Evolutionary conservation across 139 green algal genomes (phyloP).

Genomic region (Chlorella vulgaris): DNA sequence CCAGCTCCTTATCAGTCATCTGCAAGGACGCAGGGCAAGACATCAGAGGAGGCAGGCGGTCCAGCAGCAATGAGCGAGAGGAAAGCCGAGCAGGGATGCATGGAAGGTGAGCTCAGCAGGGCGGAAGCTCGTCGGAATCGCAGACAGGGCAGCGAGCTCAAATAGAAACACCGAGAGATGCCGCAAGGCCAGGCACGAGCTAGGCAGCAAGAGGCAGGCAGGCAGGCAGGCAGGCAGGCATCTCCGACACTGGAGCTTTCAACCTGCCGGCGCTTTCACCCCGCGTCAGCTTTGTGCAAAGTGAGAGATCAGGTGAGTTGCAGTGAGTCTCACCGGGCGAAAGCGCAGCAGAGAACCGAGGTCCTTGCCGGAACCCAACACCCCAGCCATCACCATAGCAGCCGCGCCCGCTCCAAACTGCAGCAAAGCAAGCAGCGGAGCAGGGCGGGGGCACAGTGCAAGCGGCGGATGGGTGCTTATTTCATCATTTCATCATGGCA

Average conservation of each 20-base stretch:
- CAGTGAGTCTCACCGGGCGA: neutral
- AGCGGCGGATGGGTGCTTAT: neutral
- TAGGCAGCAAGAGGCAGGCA: too few relatives aligned
- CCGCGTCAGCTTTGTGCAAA: too few relatives aligned
- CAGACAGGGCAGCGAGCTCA: too few relatives aligned
- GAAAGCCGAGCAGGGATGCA: too few relatives aligned
- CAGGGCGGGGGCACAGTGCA: neutral
- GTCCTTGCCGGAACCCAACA: neutral
- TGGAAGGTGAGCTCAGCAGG: neutral
- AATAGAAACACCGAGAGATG: too few relatives aligned
- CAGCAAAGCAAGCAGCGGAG: neutral
- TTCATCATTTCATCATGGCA: too few relatives aligned
- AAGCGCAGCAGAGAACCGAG: neutral
- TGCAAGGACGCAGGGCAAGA: neutral
- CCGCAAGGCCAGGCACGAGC: too few relatives aligned
- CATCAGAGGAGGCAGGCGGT: neutral
- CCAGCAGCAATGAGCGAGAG: neutral
- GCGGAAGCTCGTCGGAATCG: too few relatives aligned
- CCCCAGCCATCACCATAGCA: neutral
- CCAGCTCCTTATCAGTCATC: conserved; percentile 3
- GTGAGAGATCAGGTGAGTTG: too few relatives aligned
- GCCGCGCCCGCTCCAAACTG: neutral
- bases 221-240: too few relatives aligned
- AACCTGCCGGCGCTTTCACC: too few relatives aligned
- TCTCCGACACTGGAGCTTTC: too few relatives aligned